Base-by-base conservation (phyloP, 192 early-diverging fungal genomes). In the Backusella mclennaniae region DNA sequence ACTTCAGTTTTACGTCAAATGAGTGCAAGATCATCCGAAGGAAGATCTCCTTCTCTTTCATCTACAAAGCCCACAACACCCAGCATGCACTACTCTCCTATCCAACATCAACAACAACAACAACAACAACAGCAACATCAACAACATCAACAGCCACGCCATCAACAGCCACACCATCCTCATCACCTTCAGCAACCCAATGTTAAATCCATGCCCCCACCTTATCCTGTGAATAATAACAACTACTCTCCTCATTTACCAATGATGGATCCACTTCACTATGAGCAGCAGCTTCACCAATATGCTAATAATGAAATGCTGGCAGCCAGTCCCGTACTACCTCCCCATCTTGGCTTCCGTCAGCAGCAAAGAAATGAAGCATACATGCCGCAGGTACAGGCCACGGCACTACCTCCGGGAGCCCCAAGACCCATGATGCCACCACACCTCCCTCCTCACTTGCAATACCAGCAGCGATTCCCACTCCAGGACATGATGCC, bases 1-100 rank as follows among this genome's bases (percentile, higher is more conserved):
- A 90, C 89, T 3, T 88, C 87, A 26, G 89, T 90, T 3, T 83
- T 87, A 36, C 85, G 89, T 17, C 89, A 90, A 49, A 70, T 90
- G 81, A 89, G 87, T 69, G 82, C 86, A 4, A 86, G 84, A 63
- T 83, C 87, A 11, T 72, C 73, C 4, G 77, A 79, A 59, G 67
- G 76, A 33, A 38, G 66, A 72, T 76, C 76, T 6, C 72, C 80
- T 21, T 46, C 70, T 71, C 39, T 71, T n/a, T 44, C 35, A 49
- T 71, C 70, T 31, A 49, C 70, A 12, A 71, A 71, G 17, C n/a
- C 68, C 12, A 69, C 35, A 39, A 41, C 70, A 15, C 56, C 56
- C 6, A 63, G 12, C 56, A 71, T 71, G 70, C 26, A 41, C 39
- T 71, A 71, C 42, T 36, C 67, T 35, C 67, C 67, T 36, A 68